Percentiles rank a stretch among this genome's conserved stretches.
These are phyloP conservation scores for Schizosaccharomyces cryophilus DNA, from an alignment of 805 yeast species.

Conservation along the genomic window DNA sequence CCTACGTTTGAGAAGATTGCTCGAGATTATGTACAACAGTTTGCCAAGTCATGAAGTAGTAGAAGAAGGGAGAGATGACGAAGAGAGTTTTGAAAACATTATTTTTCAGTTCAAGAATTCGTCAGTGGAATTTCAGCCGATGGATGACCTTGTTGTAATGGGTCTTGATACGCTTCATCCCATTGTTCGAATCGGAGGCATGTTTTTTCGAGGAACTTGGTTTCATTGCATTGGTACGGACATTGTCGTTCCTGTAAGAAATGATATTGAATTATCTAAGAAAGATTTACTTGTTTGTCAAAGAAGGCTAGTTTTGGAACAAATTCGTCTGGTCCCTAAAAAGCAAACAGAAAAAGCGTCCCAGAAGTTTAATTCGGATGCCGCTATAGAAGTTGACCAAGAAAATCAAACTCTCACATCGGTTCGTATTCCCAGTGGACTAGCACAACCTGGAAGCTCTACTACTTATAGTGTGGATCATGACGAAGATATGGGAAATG, in stretches of 20 bases:
- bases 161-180: not conserved
- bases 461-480: too few relatives aligned
- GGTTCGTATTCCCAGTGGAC: too few relatives aligned
- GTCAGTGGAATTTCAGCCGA: not conserved
- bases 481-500: too few relatives aligned
- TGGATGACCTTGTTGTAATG: not conserved
- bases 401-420: too few relatives aligned
- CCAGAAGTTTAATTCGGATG: too few relatives aligned
- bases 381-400: too few relatives aligned
- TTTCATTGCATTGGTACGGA: not conserved
- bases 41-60: not conserved
- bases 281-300: not conserved
- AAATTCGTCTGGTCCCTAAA: not conserved
- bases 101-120: not conserved
- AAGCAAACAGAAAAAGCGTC: not conserved
- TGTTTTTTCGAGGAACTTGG: constrained; percentile 1
- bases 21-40: not conserved
- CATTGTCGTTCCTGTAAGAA: not conserved
- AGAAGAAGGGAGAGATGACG: not conserved
- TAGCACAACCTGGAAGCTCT: too few relatives aligned
- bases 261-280: not conserved
- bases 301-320: not conserved
- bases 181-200: not conserved
- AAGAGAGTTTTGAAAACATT: not conserved
- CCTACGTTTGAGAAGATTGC: not conserved